Percentiles rank a stretch among this genome's conserved stretches.
phyloP scores from a whole-genome alignment of 2,329 filamentous ascomycete genomes.

The Ceratocystis eucalypticola region DNA sequence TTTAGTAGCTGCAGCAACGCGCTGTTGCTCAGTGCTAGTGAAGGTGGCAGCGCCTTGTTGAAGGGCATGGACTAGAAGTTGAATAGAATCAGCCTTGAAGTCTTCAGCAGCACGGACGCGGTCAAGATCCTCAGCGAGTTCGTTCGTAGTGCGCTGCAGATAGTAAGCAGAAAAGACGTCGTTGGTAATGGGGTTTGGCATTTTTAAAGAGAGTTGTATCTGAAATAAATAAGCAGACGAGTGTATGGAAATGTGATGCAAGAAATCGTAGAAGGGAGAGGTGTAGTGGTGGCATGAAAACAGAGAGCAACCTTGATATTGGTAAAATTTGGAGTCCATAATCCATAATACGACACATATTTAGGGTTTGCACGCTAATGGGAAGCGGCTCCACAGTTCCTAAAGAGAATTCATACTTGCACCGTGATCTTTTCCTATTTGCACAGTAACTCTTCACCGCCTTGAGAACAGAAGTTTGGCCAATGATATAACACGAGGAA shows the following conservation, averaged over 20 bases:
- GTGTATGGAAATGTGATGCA: neutral
- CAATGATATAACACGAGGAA: too few species aligned
- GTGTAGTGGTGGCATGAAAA: neutral
- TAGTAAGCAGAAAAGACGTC: constrained; percentile 50
- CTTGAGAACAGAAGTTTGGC: too few species aligned
- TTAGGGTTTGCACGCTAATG: too few species aligned
- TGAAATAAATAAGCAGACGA: neutral
- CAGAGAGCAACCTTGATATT: too few species aligned
- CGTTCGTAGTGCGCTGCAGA: constrained; percentile 52
- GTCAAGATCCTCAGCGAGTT: constrained; percentile 63
- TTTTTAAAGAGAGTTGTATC: neutral
- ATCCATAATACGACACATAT: too few species aligned
- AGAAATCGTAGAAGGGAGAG: neutral
- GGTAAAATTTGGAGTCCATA: too few species aligned
- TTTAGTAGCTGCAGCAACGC: constrained; percentile 17
- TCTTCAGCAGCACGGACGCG: constrained; percentile 55
- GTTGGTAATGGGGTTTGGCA: constrained; percentile 9
- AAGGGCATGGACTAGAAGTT: constrained; percentile 52
- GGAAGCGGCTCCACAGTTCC: too few species aligned
- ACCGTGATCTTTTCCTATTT: too few species aligned
- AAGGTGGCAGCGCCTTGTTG: constrained; percentile 55
- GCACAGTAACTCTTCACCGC: too few species aligned
- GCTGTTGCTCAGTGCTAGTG: constrained; percentile 31
- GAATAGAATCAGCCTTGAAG: constrained; percentile 52
- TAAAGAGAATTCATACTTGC: too few species aligned